phyloP scores from a whole-genome alignment of 139 green algal genomes.

The Chlamydomonas sp. region DNA sequence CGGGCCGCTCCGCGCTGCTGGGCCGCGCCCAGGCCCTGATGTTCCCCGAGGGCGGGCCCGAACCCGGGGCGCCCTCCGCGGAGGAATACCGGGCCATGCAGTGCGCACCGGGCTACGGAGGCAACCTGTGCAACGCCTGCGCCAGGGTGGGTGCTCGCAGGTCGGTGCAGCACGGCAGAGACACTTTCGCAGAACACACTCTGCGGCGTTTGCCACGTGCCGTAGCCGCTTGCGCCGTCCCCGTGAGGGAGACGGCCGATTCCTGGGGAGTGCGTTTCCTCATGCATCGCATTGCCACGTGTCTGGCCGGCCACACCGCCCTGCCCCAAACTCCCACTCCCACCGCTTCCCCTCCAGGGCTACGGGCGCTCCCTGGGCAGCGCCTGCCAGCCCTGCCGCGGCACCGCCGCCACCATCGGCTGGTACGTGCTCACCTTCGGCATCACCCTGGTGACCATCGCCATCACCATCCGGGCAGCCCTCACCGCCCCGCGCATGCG shows the following conservation, averaged over 20 bases:
- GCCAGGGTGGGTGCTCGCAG: background rate
- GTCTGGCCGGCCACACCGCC: too few species aligned
- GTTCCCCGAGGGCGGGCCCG: background rate
- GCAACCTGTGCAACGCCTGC: constrained; percentile 18
- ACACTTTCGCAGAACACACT: background rate
- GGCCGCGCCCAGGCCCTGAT: background rate
- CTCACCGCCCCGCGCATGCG: background rate
- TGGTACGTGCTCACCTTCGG: background rate
- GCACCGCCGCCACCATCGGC: background rate
- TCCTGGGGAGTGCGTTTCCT: too few species aligned
- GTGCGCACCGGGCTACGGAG: background rate
- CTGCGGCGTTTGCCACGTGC: background rate
- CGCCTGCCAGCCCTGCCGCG: background rate
- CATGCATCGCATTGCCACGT: too few species aligned
- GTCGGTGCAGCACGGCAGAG: background rate
- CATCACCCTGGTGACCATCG: constrained; percentile 14
- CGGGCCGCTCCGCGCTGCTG: background rate
- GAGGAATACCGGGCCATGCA: background rate
- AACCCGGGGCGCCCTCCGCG: background rate
- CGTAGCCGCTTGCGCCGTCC: too few species aligned
- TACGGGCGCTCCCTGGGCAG: background rate
- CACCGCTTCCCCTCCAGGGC: background rate
- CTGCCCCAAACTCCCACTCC: too few species aligned
- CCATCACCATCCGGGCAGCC: background rate
- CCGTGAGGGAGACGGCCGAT: too few species aligned